Conservation (phyloP, 768 basidiomycete genomes). For the Tephrocybe sp. region DNA sequence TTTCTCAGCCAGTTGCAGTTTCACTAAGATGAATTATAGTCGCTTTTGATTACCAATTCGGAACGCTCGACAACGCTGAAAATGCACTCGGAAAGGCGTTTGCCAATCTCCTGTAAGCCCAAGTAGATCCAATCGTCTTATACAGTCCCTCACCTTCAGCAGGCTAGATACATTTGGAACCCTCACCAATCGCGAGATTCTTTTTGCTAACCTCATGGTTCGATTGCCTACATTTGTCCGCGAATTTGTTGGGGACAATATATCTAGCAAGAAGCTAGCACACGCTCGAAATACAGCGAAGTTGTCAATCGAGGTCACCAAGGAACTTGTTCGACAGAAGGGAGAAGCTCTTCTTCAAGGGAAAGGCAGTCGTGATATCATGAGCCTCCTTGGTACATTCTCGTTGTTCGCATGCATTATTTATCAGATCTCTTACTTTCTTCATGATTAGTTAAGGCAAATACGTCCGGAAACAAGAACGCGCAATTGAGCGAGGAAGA, state of each 20-base stretch:
- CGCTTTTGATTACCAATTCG: slow-evolving; percentile 52
- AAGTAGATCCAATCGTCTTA: too few species aligned
- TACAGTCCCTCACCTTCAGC: too few species aligned
- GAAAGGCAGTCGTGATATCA: slow-evolving; percentile 31
- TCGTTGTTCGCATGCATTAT: not conserved
- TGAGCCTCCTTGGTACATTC: slow-evolving; percentile 40
- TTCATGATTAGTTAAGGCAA: slow-evolving; percentile 60
- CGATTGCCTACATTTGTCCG: slow-evolving; percentile 30
- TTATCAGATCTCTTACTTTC: too few species aligned
- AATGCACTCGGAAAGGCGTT: slow-evolving; percentile 40
- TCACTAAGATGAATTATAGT: slow-evolving; percentile 22
- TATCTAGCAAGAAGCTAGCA: slow-evolving; percentile 29
- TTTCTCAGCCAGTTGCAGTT: not conserved
- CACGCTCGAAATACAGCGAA: slow-evolving; percentile 30
- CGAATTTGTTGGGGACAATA: slow-evolving; percentile 31
- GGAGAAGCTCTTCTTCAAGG: slow-evolving; percentile 31
- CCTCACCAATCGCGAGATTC: slow-evolving; percentile 28
- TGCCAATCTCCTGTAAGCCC: slow-evolving; percentile 33
- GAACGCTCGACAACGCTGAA: slow-evolving; percentile 33
- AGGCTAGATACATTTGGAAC: slow-evolving; percentile 28
- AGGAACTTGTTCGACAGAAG: slow-evolving; percentile 36
- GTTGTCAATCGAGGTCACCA: slow-evolving; percentile 32
- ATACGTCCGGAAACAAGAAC: slow-evolving; percentile 46
- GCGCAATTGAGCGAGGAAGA: slow-evolving; percentile 48
- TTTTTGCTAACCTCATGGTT: slow-evolving; percentile 28